Conservation (phyloP, 2,329 filamentous ascomycete species). For the Lachnellula willkommii region DNA sequence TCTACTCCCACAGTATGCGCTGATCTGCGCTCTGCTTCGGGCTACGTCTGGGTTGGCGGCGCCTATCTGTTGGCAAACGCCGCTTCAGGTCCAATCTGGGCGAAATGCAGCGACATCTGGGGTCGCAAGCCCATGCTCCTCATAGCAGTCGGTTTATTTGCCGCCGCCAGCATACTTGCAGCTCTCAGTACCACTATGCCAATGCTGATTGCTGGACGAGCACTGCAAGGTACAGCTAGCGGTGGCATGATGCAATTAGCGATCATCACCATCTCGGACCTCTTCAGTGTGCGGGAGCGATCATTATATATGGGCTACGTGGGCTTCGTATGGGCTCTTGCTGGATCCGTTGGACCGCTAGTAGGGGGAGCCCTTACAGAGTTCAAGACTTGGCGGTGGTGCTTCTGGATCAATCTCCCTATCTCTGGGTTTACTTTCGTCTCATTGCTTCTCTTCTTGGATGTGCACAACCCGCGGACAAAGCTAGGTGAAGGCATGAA, state of each 20-base stretch:
- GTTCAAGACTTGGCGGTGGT: constrained; percentile 55
- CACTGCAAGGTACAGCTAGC: constrained; percentile 58
- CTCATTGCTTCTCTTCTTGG: constrained; percentile 54
- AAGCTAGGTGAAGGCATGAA: constrained; percentile 53
- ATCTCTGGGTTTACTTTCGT: constrained; percentile 37
- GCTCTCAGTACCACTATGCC: constrained; percentile 49
- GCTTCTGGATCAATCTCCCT: constrained; percentile 52
- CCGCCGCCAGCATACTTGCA: constrained; percentile 58
- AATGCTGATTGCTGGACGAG: constrained; percentile 57
- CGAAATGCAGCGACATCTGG: constrained; percentile 62
- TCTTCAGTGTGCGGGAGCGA: constrained; percentile 48
- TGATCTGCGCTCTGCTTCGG: constrained; percentile 37
- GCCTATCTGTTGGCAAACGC: constrained; percentile 42
- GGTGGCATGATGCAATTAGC: constrained; percentile 59
- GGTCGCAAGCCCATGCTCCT: constrained; percentile 60
- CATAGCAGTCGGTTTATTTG: constrained; percentile 55
- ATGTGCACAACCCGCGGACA: constrained; percentile 57
- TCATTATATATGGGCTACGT: constrained; percentile 40
- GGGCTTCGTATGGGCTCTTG: constrained; percentile 57
- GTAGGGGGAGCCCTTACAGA: constrained; percentile 58
- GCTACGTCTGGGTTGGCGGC: constrained; percentile 50
- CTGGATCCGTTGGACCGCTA: constrained; percentile 53
- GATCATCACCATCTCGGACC: constrained; percentile 58
- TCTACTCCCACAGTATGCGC: constrained; percentile 37
- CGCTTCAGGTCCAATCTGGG: constrained; percentile 41